phyloP scores from a whole-genome alignment of 1,284 basidiomycete species.

The Moesziomyces parantarcticus region DNA sequence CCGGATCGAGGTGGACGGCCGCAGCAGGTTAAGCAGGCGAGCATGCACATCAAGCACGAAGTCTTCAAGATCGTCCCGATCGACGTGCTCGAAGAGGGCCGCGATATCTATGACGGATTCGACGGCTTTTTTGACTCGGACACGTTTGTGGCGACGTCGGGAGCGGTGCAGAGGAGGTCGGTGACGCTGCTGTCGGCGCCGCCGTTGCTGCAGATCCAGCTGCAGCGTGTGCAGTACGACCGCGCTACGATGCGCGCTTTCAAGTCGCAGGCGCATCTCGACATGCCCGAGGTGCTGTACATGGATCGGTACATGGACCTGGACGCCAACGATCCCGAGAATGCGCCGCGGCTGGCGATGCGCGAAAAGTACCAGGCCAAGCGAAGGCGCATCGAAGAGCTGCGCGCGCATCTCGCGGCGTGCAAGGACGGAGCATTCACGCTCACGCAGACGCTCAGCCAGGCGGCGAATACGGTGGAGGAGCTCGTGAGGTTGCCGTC shows the following conservation, averaged over 20 bases:
- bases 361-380: conserved; percentile 70
- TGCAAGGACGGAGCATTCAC: conserved; percentile 36
- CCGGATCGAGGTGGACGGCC: conserved; percentile 14
- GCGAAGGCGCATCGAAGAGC: conserved; percentile 38
- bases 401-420: conserved; percentile 29
- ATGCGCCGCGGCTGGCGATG: conserved; percentile 73
- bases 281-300: conserved; percentile 84
- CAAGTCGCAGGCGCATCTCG: conserved; percentile 95
- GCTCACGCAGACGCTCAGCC: conserved; percentile 39
- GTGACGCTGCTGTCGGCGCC: conserved; percentile 87
- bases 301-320: conserved; percentile 86
- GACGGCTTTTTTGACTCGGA: conserved; percentile 90
- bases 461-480: conserved; percentile 30
- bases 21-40: conserved; percentile 39
- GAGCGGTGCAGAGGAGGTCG: conserved; percentile 85
- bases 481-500: conserved; percentile 33
- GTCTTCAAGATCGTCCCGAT: conserved; percentile 93
- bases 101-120: conserved; percentile 92
- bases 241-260: conserved; percentile 85
- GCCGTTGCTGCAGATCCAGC: conserved; percentile 90
- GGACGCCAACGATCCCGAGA: conserved; percentile 74
- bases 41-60: conserved; percentile 83
- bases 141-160: conserved; percentile 80
- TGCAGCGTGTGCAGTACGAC: conserved; percentile 97
- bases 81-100: conserved; percentile 84